Base-by-base conservation (phyloP, 2,329 filamentous ascomycete genomes). In the Zymoseptoria tritici region DNA sequence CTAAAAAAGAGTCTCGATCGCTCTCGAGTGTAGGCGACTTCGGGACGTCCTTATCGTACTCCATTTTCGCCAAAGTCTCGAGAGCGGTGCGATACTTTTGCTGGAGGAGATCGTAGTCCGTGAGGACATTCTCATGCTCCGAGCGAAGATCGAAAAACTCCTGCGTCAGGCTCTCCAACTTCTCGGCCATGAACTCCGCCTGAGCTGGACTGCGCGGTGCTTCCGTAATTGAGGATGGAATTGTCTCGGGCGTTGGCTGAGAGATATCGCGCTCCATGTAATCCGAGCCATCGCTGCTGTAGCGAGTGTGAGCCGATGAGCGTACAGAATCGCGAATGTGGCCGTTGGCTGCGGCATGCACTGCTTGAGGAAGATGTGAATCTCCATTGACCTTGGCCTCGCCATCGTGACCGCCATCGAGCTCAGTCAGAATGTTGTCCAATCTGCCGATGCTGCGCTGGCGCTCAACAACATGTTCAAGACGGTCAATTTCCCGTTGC, bases 391-490 rank as follows among this genome's bases (percentile, higher is more conserved):
- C 60, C 36, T 58, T 57, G 11, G 54, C 51, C 31, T 60, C 55
- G 22, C 57, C 52, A 29, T 54, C 56, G 21, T 62, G 62, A 46
- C 64, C 60, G 50, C 61, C 67, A 69, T 97, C 94, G 9, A 97
- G 83, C 70, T 99, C 94, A 67, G 95, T 87, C 0, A 99, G 83
- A 7, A 99, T 82, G 57, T 89, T 95, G 72, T 99, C 94, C 3
- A 99, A 83, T 74, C 97, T 96, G 49, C 94, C 94, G 3, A 99
- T 84, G 72, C 92, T 97, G 61, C 94, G 85, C 74, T 99, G 94
- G 54, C 95, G 89, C 74, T 97, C 93, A 56, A 99, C 86, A 7
- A 99, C 91, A 74, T 96, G 90, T 75, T 97, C 94, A 11, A 99
- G 81, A 36, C 93, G 86, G 70, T 97, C 90, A 64, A 99, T 90